phyloP scores from a whole-genome alignment of 2,329 filamentous ascomycete genomes.

The Paraconiothyrium brasiliense region DNA sequence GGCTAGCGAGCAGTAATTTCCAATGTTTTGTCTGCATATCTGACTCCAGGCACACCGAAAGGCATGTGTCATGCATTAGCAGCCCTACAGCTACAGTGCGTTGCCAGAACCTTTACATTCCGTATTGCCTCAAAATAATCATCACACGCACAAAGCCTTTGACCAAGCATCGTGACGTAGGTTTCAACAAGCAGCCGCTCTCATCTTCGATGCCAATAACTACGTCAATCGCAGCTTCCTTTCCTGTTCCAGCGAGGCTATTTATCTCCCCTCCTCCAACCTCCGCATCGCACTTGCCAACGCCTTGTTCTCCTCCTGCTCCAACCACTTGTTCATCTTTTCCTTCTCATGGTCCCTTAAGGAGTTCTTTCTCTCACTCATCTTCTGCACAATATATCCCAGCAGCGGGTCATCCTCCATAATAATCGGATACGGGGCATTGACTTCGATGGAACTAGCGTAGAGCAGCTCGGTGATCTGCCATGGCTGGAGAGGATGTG shows the following conservation, averaged over 20 bases:
- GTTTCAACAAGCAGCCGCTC: neutral
- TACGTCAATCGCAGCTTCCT: neutral
- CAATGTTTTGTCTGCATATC: too few relatives aligned
- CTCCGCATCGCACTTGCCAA: neutral
- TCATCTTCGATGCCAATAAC: neutral
- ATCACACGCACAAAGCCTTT: neutral
- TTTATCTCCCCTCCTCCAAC: neutral
- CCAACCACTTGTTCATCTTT: neutral
- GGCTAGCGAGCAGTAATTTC: too few relatives aligned
- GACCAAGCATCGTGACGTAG: neutral
- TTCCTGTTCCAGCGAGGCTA: neutral
- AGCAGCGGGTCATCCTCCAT: conserved; percentile 1
- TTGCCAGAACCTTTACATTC: neutral
- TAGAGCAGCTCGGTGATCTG: conserved; percentile 1
- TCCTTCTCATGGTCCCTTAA: neutral
- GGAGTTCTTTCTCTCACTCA: neutral
- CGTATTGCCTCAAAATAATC: too few relatives aligned
- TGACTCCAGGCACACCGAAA: too few relatives aligned
- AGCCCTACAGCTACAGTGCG: too few relatives aligned
- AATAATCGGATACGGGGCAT: neutral
- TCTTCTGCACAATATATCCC: neutral
- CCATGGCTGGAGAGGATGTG: conserved; percentile 1
- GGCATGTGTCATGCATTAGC: too few relatives aligned
- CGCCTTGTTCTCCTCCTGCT: neutral
- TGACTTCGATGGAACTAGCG: neutral